phyloP scores from a whole-genome alignment of 345 rosid species.

The Litchi chinensis region DNA sequence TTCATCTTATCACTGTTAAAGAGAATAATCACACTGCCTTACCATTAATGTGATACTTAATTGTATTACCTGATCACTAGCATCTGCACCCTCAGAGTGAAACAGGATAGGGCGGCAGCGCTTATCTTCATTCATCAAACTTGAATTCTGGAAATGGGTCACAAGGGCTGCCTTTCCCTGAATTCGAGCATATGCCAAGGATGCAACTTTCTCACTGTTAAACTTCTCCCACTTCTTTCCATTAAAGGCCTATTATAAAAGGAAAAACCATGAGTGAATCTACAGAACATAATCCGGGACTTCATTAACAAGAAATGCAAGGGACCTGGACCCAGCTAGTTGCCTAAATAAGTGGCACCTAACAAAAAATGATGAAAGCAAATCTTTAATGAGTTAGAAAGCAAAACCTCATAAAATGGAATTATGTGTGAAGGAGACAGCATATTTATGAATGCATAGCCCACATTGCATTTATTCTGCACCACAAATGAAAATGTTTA shows the following conservation, averaged over 20 bases:
- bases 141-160: slow-evolving; percentile 84
- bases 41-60: background rate
- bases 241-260: slow-evolving; percentile 62
- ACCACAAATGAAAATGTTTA: slow-evolving; percentile 22
- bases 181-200: slow-evolving; percentile 82
- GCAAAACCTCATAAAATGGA: slow-evolving; percentile 64
- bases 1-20: background rate
- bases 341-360: slow-evolving; percentile 2
- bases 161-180: slow-evolving; percentile 82
- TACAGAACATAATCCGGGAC: slow-evolving; percentile 7
- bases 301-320: background rate
- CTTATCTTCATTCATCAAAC: slow-evolving; percentile 89
- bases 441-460: slow-evolving; percentile 85
- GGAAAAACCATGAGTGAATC: slow-evolving; percentile 7
- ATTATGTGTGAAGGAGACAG: slow-evolving; percentile 66
- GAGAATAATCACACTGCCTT: background rate
- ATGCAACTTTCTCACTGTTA: slow-evolving; percentile 89
- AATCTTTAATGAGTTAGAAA: slow-evolving; percentile 6
- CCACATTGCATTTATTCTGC: slow-evolving; percentile 89
- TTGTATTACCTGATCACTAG: slow-evolving; percentile 46
- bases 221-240: slow-evolving; percentile 95
- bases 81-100: slow-evolving; percentile 40
- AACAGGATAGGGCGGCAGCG: slow-evolving; percentile 85
- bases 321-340: background rate
- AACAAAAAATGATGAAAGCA: background rate